Evolutionary conservation across 768 basidiomycete species (phyloP).

Genomic region (Russula sp.): DNA sequence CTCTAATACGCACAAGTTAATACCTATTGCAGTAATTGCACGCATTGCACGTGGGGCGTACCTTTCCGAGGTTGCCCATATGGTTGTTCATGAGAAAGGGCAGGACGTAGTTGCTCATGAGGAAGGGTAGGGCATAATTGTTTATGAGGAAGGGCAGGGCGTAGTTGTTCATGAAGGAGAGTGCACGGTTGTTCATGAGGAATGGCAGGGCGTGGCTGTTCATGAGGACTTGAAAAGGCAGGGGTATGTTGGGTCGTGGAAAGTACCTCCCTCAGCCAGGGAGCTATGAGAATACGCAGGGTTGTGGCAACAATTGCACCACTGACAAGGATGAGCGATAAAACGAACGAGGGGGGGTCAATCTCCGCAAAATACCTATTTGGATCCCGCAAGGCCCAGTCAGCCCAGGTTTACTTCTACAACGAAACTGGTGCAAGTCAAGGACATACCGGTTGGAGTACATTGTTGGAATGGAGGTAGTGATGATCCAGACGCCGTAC

Average conservation of each 20-base stretch:
- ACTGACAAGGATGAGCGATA: no score
- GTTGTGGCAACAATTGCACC: no score
- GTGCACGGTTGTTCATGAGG: neutral
- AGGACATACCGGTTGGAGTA: neutral
- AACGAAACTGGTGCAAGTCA: neutral
- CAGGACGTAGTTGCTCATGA: neutral
- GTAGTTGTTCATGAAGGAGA: no score
- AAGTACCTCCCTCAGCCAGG: no score
- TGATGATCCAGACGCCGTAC: neutral
- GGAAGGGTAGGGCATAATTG: no score
- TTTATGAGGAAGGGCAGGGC: no score
- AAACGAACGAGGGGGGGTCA: neutral
- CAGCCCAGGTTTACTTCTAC: neutral
- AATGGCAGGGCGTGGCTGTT: no score
- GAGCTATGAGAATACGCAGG: no score
- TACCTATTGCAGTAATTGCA: no score
- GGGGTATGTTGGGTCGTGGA: no score
- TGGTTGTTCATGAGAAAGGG: neutral
- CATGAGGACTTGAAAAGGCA: no score
- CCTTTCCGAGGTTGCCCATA: neutral
- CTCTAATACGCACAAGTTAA: neutral
- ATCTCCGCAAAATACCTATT: neutral
- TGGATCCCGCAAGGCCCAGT: neutral
- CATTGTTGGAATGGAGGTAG: neutral
- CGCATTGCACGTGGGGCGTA: neutral